These are phyloP conservation scores for Backusella tuberculispora DNA, from an alignment of 192 early-diverging fungal genomes.

Conservation along the genomic window DNA sequence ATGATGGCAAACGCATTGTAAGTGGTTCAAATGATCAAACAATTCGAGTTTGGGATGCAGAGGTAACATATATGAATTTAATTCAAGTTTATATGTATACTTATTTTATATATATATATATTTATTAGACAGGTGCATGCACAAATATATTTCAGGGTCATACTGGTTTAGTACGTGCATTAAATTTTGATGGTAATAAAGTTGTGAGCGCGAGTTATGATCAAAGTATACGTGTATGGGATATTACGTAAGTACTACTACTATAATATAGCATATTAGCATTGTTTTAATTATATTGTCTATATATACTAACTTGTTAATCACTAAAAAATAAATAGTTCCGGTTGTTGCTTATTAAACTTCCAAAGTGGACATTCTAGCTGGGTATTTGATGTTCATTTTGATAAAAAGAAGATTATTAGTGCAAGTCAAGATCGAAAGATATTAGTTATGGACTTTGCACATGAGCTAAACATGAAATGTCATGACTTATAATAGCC, in stretches of 20 bases:
- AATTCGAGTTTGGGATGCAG: conserved; percentile 79
- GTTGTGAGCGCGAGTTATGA: conserved; percentile 90
- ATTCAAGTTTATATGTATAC: conserved; percentile 39
- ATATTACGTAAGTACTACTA: conserved; percentile 59
- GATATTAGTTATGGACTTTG: conserved; percentile 50
- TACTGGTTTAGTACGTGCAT: conserved; percentile 79
- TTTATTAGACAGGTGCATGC: conserved; percentile 51
- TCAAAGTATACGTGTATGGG: conserved; percentile 95
- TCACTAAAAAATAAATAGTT: conserved; percentile 27
- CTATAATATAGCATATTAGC: no score
- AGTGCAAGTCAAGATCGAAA: conserved; percentile 53
- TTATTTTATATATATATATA: neutral
- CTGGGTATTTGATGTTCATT: conserved; percentile 98
- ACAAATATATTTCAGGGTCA: conserved; percentile 64
- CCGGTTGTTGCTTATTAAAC: conserved; percentile 77
- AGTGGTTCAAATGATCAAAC: conserved; percentile 83
- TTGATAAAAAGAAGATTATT: conserved; percentile 79
- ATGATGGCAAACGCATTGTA: conserved; percentile 82
- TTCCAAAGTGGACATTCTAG: conserved; percentile 81
- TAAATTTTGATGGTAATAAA: conserved; percentile 79
- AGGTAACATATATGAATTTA: conserved; percentile 37
- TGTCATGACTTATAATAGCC: neutral
- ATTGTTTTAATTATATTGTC: no score
- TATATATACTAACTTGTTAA: no score
- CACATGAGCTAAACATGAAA: conserved; percentile 40